Evolutionary conservation across 306 rosid genomes (phyloP), one percentile per base, ranked within the genome.

Genomic region (Glycine soja): DNA sequence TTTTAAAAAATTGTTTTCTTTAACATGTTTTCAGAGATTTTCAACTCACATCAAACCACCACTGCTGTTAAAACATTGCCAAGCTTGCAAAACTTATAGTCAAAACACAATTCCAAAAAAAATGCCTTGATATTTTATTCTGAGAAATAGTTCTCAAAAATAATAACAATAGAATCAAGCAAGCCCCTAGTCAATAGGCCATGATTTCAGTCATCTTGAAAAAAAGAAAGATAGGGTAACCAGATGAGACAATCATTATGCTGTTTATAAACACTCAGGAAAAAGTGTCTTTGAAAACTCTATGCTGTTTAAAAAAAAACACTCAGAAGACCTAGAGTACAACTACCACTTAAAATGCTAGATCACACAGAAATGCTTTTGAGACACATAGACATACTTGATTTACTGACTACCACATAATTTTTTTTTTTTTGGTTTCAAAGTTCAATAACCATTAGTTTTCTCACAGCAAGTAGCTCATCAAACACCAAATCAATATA

Each of bases 131-230:
- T 12, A 13, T 10, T 63, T 34, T 12, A 63, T 63, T 63, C 69
- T 4, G 51, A 40, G 14, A 66, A 40, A 63, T 63, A 66, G 15
- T 38, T 38, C 48, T 38, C 6, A 40, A 40, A 66, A 14, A 7
- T 51, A 63, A 34, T 5, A 62, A 32, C 30, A 24, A 24, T 63
- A 34, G 45, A 63, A 63, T 34, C 46, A 64, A 38, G 13, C 12
- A 65, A 65, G 24, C 48, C 56, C 43, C 14, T 11, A 68, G 70
- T 78, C 32, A 65, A 69, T 58, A 43, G 58, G 10, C 18, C 66
- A 18, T 10, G 11, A 85, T 71, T 58, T 46, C 78, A 77, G 9
- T 46, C 30, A 68, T 47, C 14, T 76, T 15, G 40, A 45, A 59
- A 54, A 36, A 66, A 36, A 64, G 19, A 7, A 5, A 38, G 30